These are phyloP conservation scores for Blastobotrys attinorum DNA, from an alignment of 805 yeast species.

Conservation along the genomic window DNA sequence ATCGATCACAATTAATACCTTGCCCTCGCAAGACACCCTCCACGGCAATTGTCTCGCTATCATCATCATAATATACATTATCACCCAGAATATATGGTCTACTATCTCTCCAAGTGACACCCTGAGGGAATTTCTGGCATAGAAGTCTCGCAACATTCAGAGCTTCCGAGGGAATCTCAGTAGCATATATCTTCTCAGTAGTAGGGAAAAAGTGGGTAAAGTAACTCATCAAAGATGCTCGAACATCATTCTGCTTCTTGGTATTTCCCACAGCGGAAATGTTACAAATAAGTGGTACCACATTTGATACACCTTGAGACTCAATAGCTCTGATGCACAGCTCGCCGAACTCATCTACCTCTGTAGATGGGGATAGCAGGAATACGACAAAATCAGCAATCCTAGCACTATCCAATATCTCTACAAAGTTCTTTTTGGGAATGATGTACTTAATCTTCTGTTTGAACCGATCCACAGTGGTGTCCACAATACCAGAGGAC, in stretches of 20 bases:
- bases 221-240: constrained; percentile 56
- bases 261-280: constrained; percentile 45
- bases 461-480: constrained; percentile 54
- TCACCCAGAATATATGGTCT: constrained; percentile 85
- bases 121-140: constrained; percentile 81
- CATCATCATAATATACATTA: constrained; percentile 37
- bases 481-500: constrained; percentile 14
- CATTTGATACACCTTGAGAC: constrained; percentile 85
- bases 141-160: constrained; percentile 61
- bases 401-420: constrained; percentile 78
- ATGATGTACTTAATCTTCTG: constrained; percentile 63
- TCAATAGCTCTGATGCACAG: constrained; percentile 81
- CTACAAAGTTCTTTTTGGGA: constrained; percentile 57
- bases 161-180: constrained; percentile 65
- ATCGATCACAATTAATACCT: constrained; percentile 69
- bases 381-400: constrained; percentile 84
- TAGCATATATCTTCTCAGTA: constrained; percentile 65
- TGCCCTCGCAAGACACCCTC: constrained; percentile 82
- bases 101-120: constrained; percentile 86
- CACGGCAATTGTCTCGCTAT: constrained; percentile 40
- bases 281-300: constrained; percentile 22
- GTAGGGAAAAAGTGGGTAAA: constrained; percentile 73
- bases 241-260: constrained; percentile 65
- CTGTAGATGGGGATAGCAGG: constrained; percentile 80
- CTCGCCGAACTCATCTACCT: constrained; percentile 82